Conservation (phyloP, 169 alveolate genomes). For the Plasmodium coatneyi region DNA sequence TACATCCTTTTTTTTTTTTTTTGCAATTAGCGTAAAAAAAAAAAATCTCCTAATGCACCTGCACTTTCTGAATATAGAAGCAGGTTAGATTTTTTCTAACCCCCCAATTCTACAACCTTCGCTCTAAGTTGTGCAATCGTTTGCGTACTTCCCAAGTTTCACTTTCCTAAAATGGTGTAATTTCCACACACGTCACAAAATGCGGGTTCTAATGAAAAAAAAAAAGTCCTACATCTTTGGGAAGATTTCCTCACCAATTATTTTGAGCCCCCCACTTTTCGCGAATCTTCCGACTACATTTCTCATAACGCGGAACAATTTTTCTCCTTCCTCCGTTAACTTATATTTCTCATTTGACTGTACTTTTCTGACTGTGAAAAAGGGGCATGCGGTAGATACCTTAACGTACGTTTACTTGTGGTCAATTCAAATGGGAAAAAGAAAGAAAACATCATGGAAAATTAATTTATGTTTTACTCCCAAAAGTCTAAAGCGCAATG, state of each 20-base stretch:
- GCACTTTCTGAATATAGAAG: not conserved
- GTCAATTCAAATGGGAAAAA: not conserved
- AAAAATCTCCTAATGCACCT: not conserved
- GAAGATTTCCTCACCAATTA: not conserved
- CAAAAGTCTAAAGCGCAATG: not conserved
- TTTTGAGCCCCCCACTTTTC: not conserved
- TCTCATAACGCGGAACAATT: not conserved
- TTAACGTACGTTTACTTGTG: not conserved
- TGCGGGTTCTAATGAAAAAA: not conserved
- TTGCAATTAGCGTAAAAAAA: not conserved
- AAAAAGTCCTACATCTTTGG: not conserved
- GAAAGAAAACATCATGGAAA: not conserved
- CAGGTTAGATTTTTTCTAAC: not conserved
- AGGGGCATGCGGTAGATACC: not conserved
- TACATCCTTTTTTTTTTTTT: not conserved
- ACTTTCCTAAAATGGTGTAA: not conserved
- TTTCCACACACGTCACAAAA: not conserved
- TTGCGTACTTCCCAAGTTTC: not conserved
- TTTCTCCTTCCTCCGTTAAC: not conserved
- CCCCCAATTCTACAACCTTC: not conserved
- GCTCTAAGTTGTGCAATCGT: not conserved
- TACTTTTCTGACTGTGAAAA: not conserved
- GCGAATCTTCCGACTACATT: not conserved
- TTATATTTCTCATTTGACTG: not conserved
- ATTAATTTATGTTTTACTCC: not conserved